Conservation (phyloP, 352 stramenopile genomes). For the Pythium angustatum region DNA sequence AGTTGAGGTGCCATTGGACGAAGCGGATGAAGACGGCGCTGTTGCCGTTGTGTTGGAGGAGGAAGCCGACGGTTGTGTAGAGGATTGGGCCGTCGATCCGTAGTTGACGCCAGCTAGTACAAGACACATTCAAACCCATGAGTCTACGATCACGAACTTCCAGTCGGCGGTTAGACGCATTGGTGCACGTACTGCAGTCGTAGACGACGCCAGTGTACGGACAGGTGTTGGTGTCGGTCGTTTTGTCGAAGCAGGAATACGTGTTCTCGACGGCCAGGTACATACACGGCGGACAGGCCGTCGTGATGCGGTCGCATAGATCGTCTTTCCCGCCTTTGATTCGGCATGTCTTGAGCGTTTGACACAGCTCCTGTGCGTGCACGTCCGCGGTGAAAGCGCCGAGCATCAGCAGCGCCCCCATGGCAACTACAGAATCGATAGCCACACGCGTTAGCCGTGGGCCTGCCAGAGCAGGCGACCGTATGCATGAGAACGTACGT, state of each 20-base stretch:
- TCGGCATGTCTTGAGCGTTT: constrained; percentile 23
- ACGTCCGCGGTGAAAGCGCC: not conserved
- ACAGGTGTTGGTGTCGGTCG: constrained; percentile 62
- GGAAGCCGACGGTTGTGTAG: constrained; percentile 1
- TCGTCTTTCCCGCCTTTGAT: constrained; percentile 11
- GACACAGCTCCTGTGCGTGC: constrained; percentile 18
- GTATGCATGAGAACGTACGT: not conserved
- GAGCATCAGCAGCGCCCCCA: constrained; percentile 1
- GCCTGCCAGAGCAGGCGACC: not conserved
- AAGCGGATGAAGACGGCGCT: not conserved
- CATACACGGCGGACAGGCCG: constrained; percentile 62
- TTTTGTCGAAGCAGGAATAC: constrained; percentile 71
- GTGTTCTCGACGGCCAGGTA: constrained; percentile 43
- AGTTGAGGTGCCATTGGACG: constrained; percentile 12
- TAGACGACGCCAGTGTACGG: constrained; percentile 66
- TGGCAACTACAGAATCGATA: not conserved
- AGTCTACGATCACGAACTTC: not conserved
- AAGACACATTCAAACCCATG: not conserved
- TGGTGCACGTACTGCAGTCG: constrained; percentile 73
- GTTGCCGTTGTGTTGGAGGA: constrained; percentile 11
- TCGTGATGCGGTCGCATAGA: constrained; percentile 34
- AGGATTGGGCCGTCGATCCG: constrained; percentile 3
- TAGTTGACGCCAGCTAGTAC: not conserved
- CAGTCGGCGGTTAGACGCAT: not conserved
- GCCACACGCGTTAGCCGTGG: not conserved